Evolutionary conservation across 2,329 filamentous ascomycete genomes (phyloP), one percentile per base, ranked within the genome.

Genomic region (Paecilomyces sp.): DNA sequence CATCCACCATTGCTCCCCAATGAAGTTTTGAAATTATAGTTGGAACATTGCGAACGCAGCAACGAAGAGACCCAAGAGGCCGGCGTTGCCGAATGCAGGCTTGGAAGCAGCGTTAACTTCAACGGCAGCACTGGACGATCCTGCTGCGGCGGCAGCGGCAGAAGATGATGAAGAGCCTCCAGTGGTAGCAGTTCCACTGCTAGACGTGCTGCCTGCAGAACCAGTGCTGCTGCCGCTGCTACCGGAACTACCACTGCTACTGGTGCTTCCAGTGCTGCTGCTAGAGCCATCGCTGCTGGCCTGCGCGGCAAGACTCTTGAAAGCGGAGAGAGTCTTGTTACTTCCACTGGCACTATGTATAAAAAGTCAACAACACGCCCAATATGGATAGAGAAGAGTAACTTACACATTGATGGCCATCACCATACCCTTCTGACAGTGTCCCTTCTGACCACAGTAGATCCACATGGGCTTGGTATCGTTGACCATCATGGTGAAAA

Each of bases 321-420:
- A 63, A 25, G 55, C 56, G 1, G 33, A 50, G 25, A 63, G 59
- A 12, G 57, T 60, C 47, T 61, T 60, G 57, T 24, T 53, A 50
- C 57, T 57, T 18, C 1, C 58, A 13, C 28, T 51, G 18, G 57
- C 22, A 25, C 60, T 61, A 56, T 13, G 22, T 22, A 47, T 25
- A 54, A 24, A 24, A 7, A 56, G 15, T 62, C 30, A 61, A 52
- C 18, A 31, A 53, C 28, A 22, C 12, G 2, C 15, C 5, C 57
- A 11, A 5, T 47, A 13, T 18, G 22, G 3, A 50, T 9, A 15
- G 28, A 1, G 41, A 12, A 41, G 15, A 24, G 57, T 22, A 22
- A 75, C 86, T 75, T 75, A 89, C 86, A 87, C 85, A 74, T 91
- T 91, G 71, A 91, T 85, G 47, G 89, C 88, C 80, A 90, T 87